Evolutionary conservation across 2,329 filamentous ascomycete genomes (phyloP).

Genomic region (Conoideocrella luteorostrata): DNA sequence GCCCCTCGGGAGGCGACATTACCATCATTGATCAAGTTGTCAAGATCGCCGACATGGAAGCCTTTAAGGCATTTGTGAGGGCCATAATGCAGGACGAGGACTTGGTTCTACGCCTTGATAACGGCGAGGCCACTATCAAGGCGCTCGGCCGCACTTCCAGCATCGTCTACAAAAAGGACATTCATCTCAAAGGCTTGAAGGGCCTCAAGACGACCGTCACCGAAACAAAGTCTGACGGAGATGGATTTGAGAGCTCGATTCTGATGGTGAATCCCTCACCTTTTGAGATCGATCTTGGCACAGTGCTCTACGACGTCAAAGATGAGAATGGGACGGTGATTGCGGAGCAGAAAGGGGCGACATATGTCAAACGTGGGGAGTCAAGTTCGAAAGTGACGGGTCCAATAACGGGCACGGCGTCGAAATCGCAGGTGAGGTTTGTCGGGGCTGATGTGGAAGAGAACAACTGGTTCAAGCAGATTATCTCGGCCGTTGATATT

Average conservation of each 20-base stretch:
- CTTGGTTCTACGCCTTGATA: background rate
- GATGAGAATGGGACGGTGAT: background rate
- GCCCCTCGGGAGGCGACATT: background rate
- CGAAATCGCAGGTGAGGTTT: background rate
- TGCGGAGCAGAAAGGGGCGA: background rate
- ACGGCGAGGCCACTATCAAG: background rate
- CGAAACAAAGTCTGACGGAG: background rate
- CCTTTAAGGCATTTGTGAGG: slow-evolving; percentile 2
- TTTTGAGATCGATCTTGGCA: slow-evolving; percentile 2
- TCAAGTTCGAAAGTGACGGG: background rate
- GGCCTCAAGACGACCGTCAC: background rate
- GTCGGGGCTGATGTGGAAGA: background rate
- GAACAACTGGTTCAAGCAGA: slow-evolving; percentile 1
- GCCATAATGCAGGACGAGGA: background rate
- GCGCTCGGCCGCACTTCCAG: background rate
- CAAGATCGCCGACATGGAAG: background rate
- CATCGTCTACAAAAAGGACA: slow-evolving; percentile 2
- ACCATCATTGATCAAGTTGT: background rate
- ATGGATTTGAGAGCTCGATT: background rate
- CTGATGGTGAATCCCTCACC: background rate
- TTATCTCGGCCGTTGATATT: background rate
- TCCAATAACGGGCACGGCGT: background rate
- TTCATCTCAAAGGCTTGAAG: background rate
- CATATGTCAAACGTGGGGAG: background rate
- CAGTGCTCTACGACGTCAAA: background rate